Evolutionary conservation across 1,284 basidiomycete species (phyloP), one percentile per base, ranked within the genome.

Genomic region (Caloboletus firmus): DNA sequence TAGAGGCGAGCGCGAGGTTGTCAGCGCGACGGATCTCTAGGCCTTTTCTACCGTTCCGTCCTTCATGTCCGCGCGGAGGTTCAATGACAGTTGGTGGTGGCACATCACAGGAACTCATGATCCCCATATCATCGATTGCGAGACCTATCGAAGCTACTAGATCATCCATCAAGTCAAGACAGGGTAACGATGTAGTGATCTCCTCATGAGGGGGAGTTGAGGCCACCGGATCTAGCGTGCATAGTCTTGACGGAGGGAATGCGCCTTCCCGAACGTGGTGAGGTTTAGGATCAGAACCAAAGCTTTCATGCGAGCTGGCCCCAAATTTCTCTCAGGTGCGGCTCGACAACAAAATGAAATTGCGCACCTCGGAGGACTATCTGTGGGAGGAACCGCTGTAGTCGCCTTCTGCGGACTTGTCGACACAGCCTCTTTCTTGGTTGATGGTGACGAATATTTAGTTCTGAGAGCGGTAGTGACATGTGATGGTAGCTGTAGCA

Each of bases 211-310:
- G 53, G 39, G 61, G 58, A 34, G 63, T 49, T 26, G 60, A 52
- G 31, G 65, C 58, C 13, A 57, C 57, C 39, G 70, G 62, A 46
- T 72, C 68, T 10, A 68, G 62, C n/a, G 75, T 67, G 20, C 69
- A 67, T 41, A 74, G 55, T 45, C 72, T 73, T 43, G 81, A 81
- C 0, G 83, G 79, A 36, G 81, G 74, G 60, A 85, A 87, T 5
- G 87, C 87, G 45, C 84, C 86, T 73, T 89, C 87, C 26, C 87
- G 76, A 52, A 75, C 67, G 64, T 89, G 86, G 44, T 73, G 62
- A 39, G 79, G 72, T 53, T 54, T 62, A n/a, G 24, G 43, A 47
- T 58, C 55, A 36, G 47, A 58, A 47, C 24, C 32, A 46, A 61
- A 39, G 47, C 58, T 56, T 55, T 66, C 69, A 31, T 50, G 45